Evolutionary conservation across 306 rosid species (phyloP).

Genomic region (Pterocarpus santalinus): DNA sequence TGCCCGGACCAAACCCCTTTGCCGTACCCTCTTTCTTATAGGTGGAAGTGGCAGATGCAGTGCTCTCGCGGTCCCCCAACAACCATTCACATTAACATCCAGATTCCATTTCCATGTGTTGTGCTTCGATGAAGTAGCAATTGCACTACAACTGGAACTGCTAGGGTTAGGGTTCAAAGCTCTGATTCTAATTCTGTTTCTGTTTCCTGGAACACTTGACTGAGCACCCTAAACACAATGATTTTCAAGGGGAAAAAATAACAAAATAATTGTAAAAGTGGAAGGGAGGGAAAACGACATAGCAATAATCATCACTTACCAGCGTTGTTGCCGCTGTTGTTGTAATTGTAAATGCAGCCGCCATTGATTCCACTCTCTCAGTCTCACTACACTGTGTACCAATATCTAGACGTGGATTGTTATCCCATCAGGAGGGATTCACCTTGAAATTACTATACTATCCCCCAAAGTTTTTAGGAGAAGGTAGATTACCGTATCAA

Average conservation of each 20-base stretch:
- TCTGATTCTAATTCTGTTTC: not conserved
- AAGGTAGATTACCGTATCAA: too few relatives aligned
- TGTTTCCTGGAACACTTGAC: slow-evolving; percentile 43
- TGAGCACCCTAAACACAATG: slow-evolving; percentile 2
- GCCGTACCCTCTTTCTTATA: not conserved
- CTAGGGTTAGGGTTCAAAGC: slow-evolving; percentile 36
- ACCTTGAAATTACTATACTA: not conserved
- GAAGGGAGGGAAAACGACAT: not conserved
- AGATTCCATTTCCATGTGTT: not conserved
- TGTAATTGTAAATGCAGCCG: slow-evolving; percentile 28
- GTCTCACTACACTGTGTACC: not conserved
- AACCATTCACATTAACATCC: not conserved
- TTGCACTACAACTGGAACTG: not conserved
- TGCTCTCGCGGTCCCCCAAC: not conserved
- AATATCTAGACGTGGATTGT: not conserved
- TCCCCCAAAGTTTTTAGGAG: not conserved
- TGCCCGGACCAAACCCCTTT: not conserved
- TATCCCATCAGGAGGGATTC: not conserved
- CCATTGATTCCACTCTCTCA: slow-evolving; percentile 8
- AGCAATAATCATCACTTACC: slow-evolving; percentile 17
- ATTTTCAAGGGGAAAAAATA: not conserved
- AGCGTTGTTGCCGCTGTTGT: slow-evolving; percentile 9
- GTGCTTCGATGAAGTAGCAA: not conserved
- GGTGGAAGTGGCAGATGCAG: not conserved
- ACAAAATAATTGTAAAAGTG: not conserved